phyloP scores from a whole-genome alignment of 495 filamentous ascomycete species.

The Talaromyces stipitatus region DNA sequence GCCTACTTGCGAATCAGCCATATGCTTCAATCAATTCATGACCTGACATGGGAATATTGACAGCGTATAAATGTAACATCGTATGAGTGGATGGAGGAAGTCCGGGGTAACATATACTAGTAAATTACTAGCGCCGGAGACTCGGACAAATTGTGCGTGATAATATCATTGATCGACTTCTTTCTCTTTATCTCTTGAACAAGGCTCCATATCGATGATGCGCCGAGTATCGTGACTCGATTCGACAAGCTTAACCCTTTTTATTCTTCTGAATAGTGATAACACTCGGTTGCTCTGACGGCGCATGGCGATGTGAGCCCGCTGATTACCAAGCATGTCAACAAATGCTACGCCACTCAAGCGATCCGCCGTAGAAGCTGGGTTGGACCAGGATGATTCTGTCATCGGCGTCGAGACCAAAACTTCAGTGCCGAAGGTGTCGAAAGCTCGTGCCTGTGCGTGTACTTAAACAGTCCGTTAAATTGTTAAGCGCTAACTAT shows the following conservation, averaged over 20 bases:
- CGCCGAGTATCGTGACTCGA: neutral
- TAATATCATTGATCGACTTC: neutral
- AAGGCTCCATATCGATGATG: no score
- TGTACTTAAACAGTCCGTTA: constrained; percentile 8
- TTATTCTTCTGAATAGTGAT: no score
- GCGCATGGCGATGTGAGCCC: neutral
- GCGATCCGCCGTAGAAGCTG: constrained; percentile 35
- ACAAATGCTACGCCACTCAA: constrained; percentile 27
- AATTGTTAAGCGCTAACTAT: constrained; percentile 1
- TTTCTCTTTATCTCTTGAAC: neutral
- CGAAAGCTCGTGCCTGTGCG: constrained; percentile 42
- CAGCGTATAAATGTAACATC: neutral
- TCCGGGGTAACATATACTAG: neutral
- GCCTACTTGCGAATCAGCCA: no score
- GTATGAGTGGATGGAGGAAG: neutral
- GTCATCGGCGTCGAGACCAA: neutral
- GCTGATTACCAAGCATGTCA: constrained; percentile 9
- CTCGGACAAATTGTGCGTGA: neutral
- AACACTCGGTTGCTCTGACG: neutral
- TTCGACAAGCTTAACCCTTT: no score
- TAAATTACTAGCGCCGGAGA: constrained; percentile 3
- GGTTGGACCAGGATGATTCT: constrained; percentile 21
- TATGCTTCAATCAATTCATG: no score
- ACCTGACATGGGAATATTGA: no score
- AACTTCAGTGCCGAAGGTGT: constrained; percentile 28